phyloP scores from a whole-genome alignment of 495 filamentous ascomycete genomes.

The Penicillium bialowiezense region DNA sequence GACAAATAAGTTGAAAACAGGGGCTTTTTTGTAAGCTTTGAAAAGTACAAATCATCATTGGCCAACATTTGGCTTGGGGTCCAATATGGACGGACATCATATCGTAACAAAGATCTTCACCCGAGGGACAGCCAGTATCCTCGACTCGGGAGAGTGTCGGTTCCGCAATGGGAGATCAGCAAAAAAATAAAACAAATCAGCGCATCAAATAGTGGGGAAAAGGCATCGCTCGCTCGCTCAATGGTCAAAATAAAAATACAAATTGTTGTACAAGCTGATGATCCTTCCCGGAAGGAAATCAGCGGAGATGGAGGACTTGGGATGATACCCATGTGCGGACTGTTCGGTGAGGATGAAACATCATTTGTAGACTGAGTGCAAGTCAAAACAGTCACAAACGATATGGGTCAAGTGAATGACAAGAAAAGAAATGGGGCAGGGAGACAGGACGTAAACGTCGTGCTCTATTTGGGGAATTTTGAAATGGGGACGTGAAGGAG shows the following conservation, averaged over 20 bases:
- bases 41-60: constrained; percentile 5
- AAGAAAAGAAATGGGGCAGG: neutral
- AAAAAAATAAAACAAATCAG: constrained; percentile 2
- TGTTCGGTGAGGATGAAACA: constrained; percentile 9
- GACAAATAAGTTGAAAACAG: neutral
- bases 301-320: neutral
- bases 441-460: neutral
- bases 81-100: neutral
- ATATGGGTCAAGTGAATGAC: neutral
- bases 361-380: constrained; percentile 19
- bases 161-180: neutral
- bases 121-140: constrained; percentile 1
- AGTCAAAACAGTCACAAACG: constrained; percentile 10
- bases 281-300: constrained; percentile 6
- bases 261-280: constrained; percentile 8
- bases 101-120: constrained; percentile 4
- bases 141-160: neutral
- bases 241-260: constrained; percentile 8
- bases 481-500: neutral
- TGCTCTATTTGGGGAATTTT: constrained; percentile 3
- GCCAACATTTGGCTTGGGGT: constrained; percentile 8
- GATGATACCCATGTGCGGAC: constrained; percentile 1
- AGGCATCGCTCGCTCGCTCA: constrained; percentile 11
- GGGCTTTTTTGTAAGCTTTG: neutral
- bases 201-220: too few relatives aligned